Evolutionary conservation across 1,284 basidiomycete species (phyloP).

Genomic region (Melampsora abietis-canadensis): DNA sequence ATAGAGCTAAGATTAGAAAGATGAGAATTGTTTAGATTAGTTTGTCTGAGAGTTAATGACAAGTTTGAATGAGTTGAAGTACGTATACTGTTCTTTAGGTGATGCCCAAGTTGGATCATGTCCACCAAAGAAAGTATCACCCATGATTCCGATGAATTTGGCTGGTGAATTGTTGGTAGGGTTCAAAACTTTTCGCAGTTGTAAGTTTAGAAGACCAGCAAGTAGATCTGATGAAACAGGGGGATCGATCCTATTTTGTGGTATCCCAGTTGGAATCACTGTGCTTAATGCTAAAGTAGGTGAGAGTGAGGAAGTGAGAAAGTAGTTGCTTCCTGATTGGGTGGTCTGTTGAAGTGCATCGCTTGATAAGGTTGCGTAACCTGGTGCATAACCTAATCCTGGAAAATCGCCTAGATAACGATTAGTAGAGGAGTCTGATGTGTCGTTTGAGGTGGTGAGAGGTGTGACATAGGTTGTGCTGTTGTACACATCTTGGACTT

Average conservation of each 20-base stretch:
- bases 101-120: slow-evolving; percentile 45
- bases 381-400: no score
- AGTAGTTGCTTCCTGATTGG: background rate
- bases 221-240: no score
- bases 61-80: slow-evolving; percentile 45
- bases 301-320: background rate
- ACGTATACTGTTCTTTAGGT: slow-evolving; percentile 45
- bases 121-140: slow-evolving; percentile 48
- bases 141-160: slow-evolving; percentile 45
- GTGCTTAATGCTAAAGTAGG: background rate
- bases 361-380: no score
- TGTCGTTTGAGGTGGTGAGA: no score
- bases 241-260: background rate
- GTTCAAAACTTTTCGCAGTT: slow-evolving; percentile 24
- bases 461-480: no score
- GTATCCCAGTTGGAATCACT: background rate
- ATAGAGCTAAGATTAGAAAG: no score
- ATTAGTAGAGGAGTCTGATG: no score
- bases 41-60: slow-evolving; percentile 42
- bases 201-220: background rate
- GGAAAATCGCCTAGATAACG: no score
- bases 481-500: no score
- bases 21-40: background rate
- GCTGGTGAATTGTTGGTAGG: slow-evolving; percentile 45
- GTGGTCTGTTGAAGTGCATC: background rate